phyloP scores from a whole-genome alignment of 441 rosid species.

The Croton laevigatus region DNA sequence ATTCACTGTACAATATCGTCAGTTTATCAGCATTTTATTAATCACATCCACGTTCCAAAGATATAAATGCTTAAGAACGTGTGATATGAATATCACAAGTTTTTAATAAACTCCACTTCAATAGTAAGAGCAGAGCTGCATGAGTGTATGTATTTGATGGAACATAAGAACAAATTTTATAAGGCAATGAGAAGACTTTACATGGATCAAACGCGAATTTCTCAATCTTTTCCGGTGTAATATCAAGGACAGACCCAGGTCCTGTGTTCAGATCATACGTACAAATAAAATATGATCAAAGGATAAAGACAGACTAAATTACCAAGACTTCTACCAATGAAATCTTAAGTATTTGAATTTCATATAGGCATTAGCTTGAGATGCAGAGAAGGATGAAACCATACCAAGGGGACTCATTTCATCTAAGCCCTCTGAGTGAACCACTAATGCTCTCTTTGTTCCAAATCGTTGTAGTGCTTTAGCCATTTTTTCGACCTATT shows the following conservation, averaged over 20 bases:
- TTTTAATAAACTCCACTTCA: not conserved
- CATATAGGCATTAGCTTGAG: not conserved
- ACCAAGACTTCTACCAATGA: not conserved
- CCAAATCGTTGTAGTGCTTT: slow-evolving; percentile 87
- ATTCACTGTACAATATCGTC: slow-evolving; percentile 58
- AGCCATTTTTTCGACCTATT: slow-evolving; percentile 89
- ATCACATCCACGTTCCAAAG: not conserved
- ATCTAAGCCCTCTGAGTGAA: slow-evolving; percentile 92
- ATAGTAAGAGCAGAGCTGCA: no score
- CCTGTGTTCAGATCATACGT: slow-evolving; percentile 39
- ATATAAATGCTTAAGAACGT: not conserved
- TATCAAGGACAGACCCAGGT: slow-evolving; percentile 64
- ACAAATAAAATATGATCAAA: slow-evolving; percentile 14
- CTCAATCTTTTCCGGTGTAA: slow-evolving; percentile 64
- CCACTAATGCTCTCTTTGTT: slow-evolving; percentile 86
- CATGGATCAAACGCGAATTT: slow-evolving; percentile 85
- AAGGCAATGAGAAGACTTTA: slow-evolving; percentile 29
- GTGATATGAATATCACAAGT: not conserved
- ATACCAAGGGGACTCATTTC: slow-evolving; percentile 96
- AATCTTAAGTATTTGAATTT: not conserved
- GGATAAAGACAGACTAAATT: not conserved
- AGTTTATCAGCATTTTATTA: slow-evolving; percentile 9
- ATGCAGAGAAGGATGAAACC: slow-evolving; percentile 14
- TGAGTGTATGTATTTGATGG: not conserved
- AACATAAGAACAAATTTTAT: not conserved